A percentile compares a stretch with the other conserved stretches of the same genome.
Conservation (phyloP, 192 early-diverging fungal genomes). For the Thoreauomyces humboldtii region DNA sequence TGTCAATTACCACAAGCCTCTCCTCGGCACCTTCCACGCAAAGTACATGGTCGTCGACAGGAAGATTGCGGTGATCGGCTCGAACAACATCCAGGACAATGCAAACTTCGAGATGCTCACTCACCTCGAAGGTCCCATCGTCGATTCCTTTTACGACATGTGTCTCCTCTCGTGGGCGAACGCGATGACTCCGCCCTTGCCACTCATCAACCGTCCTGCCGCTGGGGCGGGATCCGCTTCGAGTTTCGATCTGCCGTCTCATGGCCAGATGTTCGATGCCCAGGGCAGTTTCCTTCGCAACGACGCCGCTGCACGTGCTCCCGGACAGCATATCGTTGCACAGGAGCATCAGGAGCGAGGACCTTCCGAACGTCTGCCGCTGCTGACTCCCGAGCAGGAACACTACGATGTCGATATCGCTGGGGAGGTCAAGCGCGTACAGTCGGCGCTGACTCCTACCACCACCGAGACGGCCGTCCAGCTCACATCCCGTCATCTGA, state of each 20-base stretch:
- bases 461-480: not conserved
- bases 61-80: not conserved
- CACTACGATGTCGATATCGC: not conserved
- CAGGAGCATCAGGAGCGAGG: not conserved
- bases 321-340: not conserved
- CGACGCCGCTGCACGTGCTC: not conserved
- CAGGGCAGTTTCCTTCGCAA: not conserved
- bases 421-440: not conserved
- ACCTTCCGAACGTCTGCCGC: not conserved
- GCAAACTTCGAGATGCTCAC: too few species aligned
- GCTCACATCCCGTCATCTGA: not conserved
- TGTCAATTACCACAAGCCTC: not conserved
- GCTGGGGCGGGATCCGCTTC: not conserved
- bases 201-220: not conserved
- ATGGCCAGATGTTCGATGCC: not conserved
- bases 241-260: not conserved
- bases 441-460: not conserved
- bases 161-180: not conserved
- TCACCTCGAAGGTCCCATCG: too few species aligned
- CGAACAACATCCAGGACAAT: slow-evolving; percentile 5
- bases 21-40: not conserved
- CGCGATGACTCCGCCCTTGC: not conserved
- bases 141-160: not conserved
- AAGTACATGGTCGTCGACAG: slow-evolving; percentile 9
- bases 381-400: not conserved